Percentiles rank a stretch among this genome's conserved stretches.
Conservation (phyloP, 1,139 yeast genomes). For the Hyphopichia wangnamkhiaoensis region DNA sequence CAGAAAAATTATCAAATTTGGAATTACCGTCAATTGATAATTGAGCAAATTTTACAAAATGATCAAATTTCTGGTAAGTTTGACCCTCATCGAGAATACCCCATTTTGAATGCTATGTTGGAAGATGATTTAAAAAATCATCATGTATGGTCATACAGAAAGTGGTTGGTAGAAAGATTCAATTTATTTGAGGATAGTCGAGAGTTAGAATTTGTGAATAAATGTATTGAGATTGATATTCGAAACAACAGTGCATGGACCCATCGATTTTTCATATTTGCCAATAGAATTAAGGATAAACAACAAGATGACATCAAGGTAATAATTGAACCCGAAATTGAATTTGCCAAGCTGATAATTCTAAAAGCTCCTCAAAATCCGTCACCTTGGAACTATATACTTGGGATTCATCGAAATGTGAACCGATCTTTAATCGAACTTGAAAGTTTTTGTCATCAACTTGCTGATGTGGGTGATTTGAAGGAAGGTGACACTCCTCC, state of each 20-base stretch:
- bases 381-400: conserved; percentile 83
- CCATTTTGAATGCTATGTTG: conserved; percentile 65
- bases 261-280: conserved; percentile 68
- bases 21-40: conserved; percentile 78
- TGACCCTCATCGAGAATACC: conserved; percentile 56
- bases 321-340: conserved; percentile 28
- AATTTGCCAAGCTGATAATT: conserved; percentile 50
- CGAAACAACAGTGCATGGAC: conserved; percentile 95
- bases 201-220: conserved; percentile 58
- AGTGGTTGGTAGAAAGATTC: conserved; percentile 70
- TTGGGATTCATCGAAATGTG: conserved; percentile 54
- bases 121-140: conserved; percentile 84
- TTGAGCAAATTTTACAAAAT: conserved; percentile 33
- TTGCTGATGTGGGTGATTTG: conserved; percentile 33
- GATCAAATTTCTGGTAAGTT: conserved; percentile 22
- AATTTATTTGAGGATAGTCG: conserved; percentile 39
- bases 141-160: conserved; percentile 93
- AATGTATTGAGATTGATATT: conserved; percentile 59
- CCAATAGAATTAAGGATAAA: no score
- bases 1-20: conserved; percentile 95
- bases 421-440: conserved; percentile 32
- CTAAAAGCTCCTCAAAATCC: conserved; percentile 74
- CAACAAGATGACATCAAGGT: conserved; percentile 13
- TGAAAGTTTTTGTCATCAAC: conserved; percentile 44
- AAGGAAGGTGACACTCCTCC: conserved; percentile 9